A percentile compares a stretch with the other conserved stretches of the same genome.
phyloP scores from a whole-genome alignment of 345 rosid genomes.

The Ailanthus altissimus region DNA sequence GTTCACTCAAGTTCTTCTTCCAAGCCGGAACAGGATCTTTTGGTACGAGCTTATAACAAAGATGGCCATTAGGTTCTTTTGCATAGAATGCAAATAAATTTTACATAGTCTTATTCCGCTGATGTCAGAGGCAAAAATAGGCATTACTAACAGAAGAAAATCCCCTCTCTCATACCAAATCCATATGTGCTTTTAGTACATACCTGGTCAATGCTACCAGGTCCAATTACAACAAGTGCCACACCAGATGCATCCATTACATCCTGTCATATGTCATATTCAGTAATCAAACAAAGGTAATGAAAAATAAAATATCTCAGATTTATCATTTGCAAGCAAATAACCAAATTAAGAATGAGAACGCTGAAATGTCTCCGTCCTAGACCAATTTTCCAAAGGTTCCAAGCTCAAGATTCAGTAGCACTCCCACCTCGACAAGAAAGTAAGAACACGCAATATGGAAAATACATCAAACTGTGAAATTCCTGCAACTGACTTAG shows the following conservation, averaged over 20 bases:
- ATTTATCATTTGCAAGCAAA: neutral
- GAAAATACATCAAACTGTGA: neutral
- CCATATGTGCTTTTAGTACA: neutral
- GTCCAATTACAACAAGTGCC: slow-evolving; percentile 78
- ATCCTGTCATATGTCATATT: slow-evolving; percentile 46
- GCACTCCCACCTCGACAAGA: neutral
- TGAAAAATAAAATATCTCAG: neutral
- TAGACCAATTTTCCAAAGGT: neutral
- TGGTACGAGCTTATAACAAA: neutral
- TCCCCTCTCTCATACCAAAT: neutral
- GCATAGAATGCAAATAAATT: neutral
- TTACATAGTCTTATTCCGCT: neutral
- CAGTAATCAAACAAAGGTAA: neutral
- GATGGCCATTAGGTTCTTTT: neutral
- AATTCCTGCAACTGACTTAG: neutral
- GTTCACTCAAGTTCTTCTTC: neutral
- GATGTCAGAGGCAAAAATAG: neutral
- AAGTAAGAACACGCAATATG: neutral
- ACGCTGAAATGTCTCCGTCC: too few relatives aligned
- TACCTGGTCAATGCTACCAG: slow-evolving; percentile 88
- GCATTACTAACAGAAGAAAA: slow-evolving; percentile 3
- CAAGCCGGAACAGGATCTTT: neutral
- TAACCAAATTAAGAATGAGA: neutral
- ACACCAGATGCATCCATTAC: slow-evolving; percentile 80
- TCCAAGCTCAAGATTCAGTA: neutral